phyloP scores from a whole-genome alignment of 2,329 filamentous ascomycete genomes.

The Colletotrichum spaethianum region DNA sequence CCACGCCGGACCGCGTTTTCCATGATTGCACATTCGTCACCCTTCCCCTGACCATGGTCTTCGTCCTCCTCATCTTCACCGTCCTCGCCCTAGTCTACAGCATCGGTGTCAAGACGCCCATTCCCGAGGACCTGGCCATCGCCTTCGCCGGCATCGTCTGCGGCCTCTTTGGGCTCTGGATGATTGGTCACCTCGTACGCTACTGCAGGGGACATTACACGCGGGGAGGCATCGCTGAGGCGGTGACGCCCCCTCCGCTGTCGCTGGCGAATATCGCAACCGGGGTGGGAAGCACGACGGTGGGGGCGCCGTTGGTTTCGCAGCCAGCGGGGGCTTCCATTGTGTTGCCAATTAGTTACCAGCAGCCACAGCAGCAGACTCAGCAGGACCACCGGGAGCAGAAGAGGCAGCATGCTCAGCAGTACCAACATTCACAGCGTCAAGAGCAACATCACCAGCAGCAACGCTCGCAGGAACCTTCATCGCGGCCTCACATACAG shows the following conservation, averaged over 20 bases:
- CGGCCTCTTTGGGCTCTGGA: constrained; percentile 27
- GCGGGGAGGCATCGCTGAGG: neutral
- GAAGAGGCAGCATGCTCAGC: neutral
- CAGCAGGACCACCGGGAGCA: neutral
- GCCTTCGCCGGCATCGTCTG: constrained; percentile 14
- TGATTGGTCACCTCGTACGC: constrained; percentile 21
- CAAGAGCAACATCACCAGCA: neutral
- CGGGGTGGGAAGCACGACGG: neutral
- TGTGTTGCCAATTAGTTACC: neutral
- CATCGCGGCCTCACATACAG: neutral
- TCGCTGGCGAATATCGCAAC: neutral
- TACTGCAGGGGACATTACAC: constrained; percentile 24
- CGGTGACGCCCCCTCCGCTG: neutral
- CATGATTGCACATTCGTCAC: constrained; percentile 24
- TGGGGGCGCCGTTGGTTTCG: neutral
- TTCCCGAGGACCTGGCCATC: constrained; percentile 11
- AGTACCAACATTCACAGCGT: neutral
- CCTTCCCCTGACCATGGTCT: constrained; percentile 22
- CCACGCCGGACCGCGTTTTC: constrained; percentile 19
- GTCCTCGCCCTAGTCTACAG: constrained; percentile 34
- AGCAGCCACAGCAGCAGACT: neutral
- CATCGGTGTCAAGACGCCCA: constrained; percentile 18
- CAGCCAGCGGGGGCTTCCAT: neutral
- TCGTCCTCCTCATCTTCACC: constrained; percentile 30
- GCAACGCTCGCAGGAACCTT: neutral